Base-by-base conservation (phyloP, 331 rosid genomes). In the Malus hybrid region DNA sequence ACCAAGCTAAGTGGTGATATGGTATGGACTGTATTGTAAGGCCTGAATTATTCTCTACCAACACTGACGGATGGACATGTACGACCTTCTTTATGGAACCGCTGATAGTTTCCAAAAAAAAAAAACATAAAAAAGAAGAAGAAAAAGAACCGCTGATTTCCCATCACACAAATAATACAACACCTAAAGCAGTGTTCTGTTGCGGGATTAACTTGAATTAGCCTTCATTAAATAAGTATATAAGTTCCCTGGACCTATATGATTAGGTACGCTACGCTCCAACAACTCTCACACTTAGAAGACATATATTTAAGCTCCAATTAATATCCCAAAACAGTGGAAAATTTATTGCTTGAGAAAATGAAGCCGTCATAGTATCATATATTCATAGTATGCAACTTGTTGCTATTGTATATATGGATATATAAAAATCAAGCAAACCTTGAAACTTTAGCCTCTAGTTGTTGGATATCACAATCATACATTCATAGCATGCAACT, bases 221-320 rank as follows among this genome's bases (percentile, higher is more conserved):
- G 30, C 8, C 33, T 52, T 7, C 58, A 52, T 19, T 52, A 52
- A 52, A 6, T 52, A 52, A 52, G 57, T 52, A 16, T 16, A 52
- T 52, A 52, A 6, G 57, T 18, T 52, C 58, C 58, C 58, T 52
- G 58, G 58, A 52, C 58, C 28, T 20, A n/a, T 20, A 57, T 48
- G 61, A 50, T 28, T 69, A 50, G 73, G 28, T 18, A 10, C 12
- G 14, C 48, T 18, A 10, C 12, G 14, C 48, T 11, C 64, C 64
- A 71, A 53, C 75, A 56, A 46, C 75, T 71, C 75, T 52, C 34
- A 56, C 66, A 52, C 8, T 63, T 55, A 20, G 22, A 55, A 71
- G 75, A 71, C 20, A 71, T 19, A 6, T 56, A 39, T 9, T 39
- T 39, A 39, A 9, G 44, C 44, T 39, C 12, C 12, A 39, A 39